Evolutionary conservation across 192 early-diverging fungal genomes (phyloP), one percentile per base, ranked within the genome.

Genomic region (Coemansia erecta): DNA sequence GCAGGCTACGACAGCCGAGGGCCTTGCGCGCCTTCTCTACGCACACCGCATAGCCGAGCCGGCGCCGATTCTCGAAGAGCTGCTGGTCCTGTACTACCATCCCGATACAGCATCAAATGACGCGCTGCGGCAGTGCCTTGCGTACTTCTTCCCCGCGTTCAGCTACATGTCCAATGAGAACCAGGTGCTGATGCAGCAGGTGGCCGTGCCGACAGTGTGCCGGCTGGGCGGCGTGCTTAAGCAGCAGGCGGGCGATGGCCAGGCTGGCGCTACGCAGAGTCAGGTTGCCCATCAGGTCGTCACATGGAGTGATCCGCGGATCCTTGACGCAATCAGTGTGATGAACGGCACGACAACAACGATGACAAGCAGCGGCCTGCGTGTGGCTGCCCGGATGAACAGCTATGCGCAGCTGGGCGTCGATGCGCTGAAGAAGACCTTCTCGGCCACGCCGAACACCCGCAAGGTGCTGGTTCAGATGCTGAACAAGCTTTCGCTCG

Each of bases 81-180:
- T 96, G 66, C 73, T 93, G n/a, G 70, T 91, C 0, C 66, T 93
- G 15, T 96, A 94, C 73, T 94, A 89, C 70, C 86, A 93, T 68
- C 88, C 89, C 15, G 60, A 72, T 2, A 92, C 88, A 8, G 72
- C 61, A 11, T 60, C 50, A 31, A 93, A 93, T 61, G 72, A 86
- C 47, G 81, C 85, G 12, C 72, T 92, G 53, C 80, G 89, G 1
- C 92, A 94, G 64, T 96, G 92, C 60, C 81, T 96, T n/a, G 84
- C 82, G 19, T 96, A 93, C 65, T 96, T 96, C 54, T 84, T 96
- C 54, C 92, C 90, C 8, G 89, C 88, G 12, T 94, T 83, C 63
- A 87, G 90, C 64, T 85, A 90, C 58, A 92, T 93, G 24, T 81
- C 86, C 8, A 60, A 77, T 42, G 85, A 86, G 0, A 90, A 89